Evolutionary conservation across 768 basidiomycete genomes (phyloP), one percentile per base, ranked within the genome.

Genomic region (Serendipita indica): DNA sequence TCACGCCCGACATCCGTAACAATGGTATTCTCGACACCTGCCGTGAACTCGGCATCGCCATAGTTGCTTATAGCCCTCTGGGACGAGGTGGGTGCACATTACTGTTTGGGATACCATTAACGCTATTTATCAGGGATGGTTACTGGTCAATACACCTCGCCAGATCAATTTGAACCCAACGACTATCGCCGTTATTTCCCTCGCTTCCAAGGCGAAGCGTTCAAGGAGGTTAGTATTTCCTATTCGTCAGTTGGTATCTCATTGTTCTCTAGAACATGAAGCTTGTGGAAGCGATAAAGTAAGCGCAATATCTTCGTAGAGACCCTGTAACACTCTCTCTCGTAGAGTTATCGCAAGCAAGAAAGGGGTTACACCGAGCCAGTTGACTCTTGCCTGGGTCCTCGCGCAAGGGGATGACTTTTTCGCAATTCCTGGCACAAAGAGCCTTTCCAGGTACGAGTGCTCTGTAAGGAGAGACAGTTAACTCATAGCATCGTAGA

Each of bases 11-110:
- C 39, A 57, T 61, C 18, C 62, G 67, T 58, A 33, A 58, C 28
- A 58, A 62, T 37, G 69, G 67, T 12, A 39, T 73, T 28, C 49
- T 69, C 33, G 64, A 65, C 16, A 64, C 66, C 10, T 66, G 66
- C 25, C 22, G 64, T 30, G 79, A 81, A 60, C 74, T 81, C n/a
- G 75, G 75, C 0, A 72, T 83, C 56, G 68, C 80, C 3, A 74
- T 84, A 16, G 66, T 78, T 12, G 82, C 75, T 28, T 84, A 85
- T 64, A 82, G 76, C 33, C 79, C 80, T 0, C 72, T 81, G 0
- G 79, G 80, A 3, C 69, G 72, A 16, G 79, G 45, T 46, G 13
- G 22, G n/a, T n/a, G n/a, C n/a, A n/a, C n/a, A n/a, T 46, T 12
- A 12, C 2, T 10, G 12, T 46, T 20, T 13, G 13, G 12, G 14